phyloP scores from a whole-genome alignment of 2,329 filamentous ascomycete genomes.

The Xylariaceae sp. region DNA sequence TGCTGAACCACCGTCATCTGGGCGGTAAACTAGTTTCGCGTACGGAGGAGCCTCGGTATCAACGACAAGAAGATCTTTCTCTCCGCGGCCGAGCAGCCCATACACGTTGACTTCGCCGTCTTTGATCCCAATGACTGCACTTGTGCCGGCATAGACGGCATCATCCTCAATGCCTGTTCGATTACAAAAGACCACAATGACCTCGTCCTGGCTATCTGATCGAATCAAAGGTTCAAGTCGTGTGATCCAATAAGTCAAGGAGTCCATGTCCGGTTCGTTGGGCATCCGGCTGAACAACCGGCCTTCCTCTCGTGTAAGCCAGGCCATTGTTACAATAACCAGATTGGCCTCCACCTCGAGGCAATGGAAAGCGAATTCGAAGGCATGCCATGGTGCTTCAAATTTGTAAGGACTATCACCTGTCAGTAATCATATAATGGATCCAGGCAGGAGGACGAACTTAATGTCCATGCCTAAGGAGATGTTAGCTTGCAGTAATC shows the following conservation, averaged over 20 bases:
- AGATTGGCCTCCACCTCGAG: constrained; percentile 54
- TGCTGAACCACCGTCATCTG: constrained; percentile 20
- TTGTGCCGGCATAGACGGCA: constrained; percentile 69
- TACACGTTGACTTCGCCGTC: constrained; percentile 64
- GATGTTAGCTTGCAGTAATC: constrained; percentile 13
- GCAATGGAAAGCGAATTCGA: constrained; percentile 54
- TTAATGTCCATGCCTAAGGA: constrained; percentile 56
- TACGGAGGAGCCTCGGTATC: constrained; percentile 51
- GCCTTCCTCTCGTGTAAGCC: constrained; percentile 59
- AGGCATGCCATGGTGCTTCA: constrained; percentile 45
- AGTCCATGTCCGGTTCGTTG: constrained; percentile 65
- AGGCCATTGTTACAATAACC: constrained; percentile 73
- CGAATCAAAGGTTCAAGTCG: constrained; percentile 64
- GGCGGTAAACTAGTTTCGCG: constrained; percentile 42
- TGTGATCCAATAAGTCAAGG: constrained; percentile 70
- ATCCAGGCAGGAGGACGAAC: constrained; percentile 32
- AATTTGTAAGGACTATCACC: constrained; percentile 45
- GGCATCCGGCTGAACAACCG: constrained; percentile 44
- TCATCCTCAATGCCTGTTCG: constrained; percentile 63
- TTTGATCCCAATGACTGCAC: constrained; percentile 63
- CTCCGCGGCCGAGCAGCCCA: constrained; percentile 65
- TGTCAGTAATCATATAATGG: constrained; percentile 17
- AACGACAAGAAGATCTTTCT: constrained; percentile 64
- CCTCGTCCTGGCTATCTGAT: constrained; percentile 49
- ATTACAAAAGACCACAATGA: constrained; percentile 69